Evolutionary conservation across 768 basidiomycete genomes (phyloP), one percentile per base, ranked within the genome.

Genomic region (Russula sp.): DNA sequence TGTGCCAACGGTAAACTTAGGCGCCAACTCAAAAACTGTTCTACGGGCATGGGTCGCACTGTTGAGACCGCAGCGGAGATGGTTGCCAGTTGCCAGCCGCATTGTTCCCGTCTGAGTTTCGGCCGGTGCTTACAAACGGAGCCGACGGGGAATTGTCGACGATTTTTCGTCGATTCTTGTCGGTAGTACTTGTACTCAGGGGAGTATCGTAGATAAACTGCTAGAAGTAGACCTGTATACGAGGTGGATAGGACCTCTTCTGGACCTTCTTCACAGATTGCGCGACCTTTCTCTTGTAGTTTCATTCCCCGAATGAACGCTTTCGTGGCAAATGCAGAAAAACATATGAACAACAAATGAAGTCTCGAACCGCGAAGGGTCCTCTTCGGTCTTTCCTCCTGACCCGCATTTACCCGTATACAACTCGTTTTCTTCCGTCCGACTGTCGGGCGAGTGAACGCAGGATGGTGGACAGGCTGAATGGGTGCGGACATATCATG

Each of bases 61-160:
- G n/a, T 36, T 56, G 60, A 42, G 63, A 34, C 8, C 30, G 30
- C 28, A 32, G 18, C 56, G 36, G 46, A 67, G 30, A 48, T 50
- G 57, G 38, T 64, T 59, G 52, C 63, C 53, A 54, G 53, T 55
- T 55, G 53, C 63, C 42, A 60, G 36, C 34, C 46, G 32, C 24
- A 22, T 58, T 53, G 63, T 53, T 30, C 42, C 53, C 63, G 44
- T 22, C 20, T 53, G 24, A 26, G 38, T 55, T 42, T 58, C 9
- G 20, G 36, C 50, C 52, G 58, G 13, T 16, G 44, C 26, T 22
- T 26, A n/a, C 42, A 22, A 22, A 51, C 50, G 54, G 49, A 48
- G 46, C 57, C 28, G 59, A 38, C 54, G 67, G 67, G 36, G 65
- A 68, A 68, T 66, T 38, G 56, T 68, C 67, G 67, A 68, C 24